phyloP scores from a whole-genome alignment of 352 stramenopile genomes.

The Phytophthora pseudosyringae region DNA sequence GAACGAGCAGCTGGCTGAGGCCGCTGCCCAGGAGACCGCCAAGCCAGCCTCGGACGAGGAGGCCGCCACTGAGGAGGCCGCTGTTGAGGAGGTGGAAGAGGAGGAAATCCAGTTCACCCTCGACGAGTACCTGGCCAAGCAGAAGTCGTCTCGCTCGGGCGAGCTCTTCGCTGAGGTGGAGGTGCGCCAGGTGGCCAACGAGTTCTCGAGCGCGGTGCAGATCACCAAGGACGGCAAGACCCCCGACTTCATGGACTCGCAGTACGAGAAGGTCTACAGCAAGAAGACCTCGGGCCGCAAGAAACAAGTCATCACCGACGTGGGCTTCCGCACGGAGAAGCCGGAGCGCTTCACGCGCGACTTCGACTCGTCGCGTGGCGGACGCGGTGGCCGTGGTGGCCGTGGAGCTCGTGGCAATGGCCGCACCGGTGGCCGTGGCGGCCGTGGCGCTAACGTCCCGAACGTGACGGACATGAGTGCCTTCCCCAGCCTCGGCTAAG shows the following conservation, averaged over 20 bases:
- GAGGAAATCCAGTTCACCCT: slow-evolving; percentile 87
- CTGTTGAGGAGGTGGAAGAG: slow-evolving; percentile 77
- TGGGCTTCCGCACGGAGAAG: slow-evolving; percentile 82
- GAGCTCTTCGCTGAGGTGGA: slow-evolving; percentile 86
- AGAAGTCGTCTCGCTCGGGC: slow-evolving; percentile 70
- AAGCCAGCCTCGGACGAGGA: slow-evolving; percentile 67
- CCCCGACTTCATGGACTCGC: slow-evolving; percentile 86
- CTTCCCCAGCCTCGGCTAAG: slow-evolving; percentile 86
- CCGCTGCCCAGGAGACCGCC: slow-evolving; percentile 58
- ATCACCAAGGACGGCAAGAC: slow-evolving; percentile 90
- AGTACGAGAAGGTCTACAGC: slow-evolving; percentile 95
- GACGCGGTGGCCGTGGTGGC: slow-evolving; percentile 64
- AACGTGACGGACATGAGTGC: slow-evolving; percentile 87
- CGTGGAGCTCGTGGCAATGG: slow-evolving; percentile 60
- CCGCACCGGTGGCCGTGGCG: slow-evolving; percentile 44
- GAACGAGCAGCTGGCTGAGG: slow-evolving; percentile 79
- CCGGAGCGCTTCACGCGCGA: slow-evolving; percentile 77
- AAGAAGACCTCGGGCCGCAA: slow-evolving; percentile 96
- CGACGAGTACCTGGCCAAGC: slow-evolving; percentile 86
- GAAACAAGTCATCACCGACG: slow-evolving; percentile 90
- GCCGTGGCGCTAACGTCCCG: slow-evolving; percentile 44
- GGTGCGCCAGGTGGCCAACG: slow-evolving; percentile 88
- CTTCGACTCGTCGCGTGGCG: slow-evolving; percentile 50
- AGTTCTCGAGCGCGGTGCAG: slow-evolving; percentile 82
- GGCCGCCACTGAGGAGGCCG: slow-evolving; percentile 36